Base-by-base conservation (phyloP, 2,329 filamentous ascomycete species). In the Fusarium nurragi region DNA sequence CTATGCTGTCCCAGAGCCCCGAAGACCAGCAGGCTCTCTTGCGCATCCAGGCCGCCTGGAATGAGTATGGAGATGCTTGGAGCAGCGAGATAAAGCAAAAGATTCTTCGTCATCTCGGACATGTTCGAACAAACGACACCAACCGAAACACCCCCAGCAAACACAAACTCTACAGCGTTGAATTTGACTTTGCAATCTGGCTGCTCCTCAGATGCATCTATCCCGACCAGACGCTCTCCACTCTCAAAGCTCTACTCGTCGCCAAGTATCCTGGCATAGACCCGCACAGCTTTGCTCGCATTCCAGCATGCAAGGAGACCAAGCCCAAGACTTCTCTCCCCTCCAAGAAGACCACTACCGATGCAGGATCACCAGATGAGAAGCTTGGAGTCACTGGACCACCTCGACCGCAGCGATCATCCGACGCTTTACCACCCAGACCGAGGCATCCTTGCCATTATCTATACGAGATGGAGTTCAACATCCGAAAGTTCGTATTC, bases 131-230 rank as follows among this genome's bases (percentile, higher is more conserved):
- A 3, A 51, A 12, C 8, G 2, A 5, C 16, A 37, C 18, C 18
- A 62, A 51, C 32, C 36, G 21, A 10, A 14, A 12, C 14, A n/a
- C 8, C 13, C 57, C 60, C 8, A 58, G 22, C 18, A 26, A 25
- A 4, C 60, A 63, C 34, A 63, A 36, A 18, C 40, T 63, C 13
- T 39, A 30, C 6, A 43, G 34, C 9, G 7, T 3, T 26, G 21
- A 47, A 2, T 30, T 62, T 25, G 45, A 46, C 40, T 62, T 57
- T 19, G 57, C 57, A 5, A 30, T 30, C 6, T 63, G 60, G 60
- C 40, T 63, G 16, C 28, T 63, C 16, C 16, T 57, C n/a, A 37
- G 23, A 6, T 57, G 45, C 16, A 50, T 61, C 3, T 63, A 63
- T 11, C 57, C 57, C 3, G 36, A 23, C 6, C 32, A 25, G 8